These are phyloP conservation scores for Ceratocystis harringtonii DNA, from an alignment of 2,329 filamentous ascomycete species.

Conservation along the genomic window DNA sequence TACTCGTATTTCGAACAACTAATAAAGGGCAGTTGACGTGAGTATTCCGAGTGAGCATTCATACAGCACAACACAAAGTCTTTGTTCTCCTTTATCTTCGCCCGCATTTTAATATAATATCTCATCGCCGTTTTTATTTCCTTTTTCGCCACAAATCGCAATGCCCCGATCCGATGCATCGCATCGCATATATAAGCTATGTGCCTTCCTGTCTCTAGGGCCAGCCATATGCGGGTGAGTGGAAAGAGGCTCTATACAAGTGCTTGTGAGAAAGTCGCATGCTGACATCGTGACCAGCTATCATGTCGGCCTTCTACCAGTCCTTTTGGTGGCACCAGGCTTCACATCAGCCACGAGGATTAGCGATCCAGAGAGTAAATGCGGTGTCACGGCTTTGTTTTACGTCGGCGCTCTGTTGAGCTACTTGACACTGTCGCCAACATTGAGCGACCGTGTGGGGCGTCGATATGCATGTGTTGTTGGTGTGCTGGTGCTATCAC, in stretches of 20 bases:
- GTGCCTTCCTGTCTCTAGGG: conserved; percentile 34
- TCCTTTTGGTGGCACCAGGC: conserved; percentile 40
- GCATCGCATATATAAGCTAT: conserved; percentile 27
- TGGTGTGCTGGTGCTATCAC: conserved; percentile 32
- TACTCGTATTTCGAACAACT: neutral
- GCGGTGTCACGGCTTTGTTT: conserved; percentile 26
- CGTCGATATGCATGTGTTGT: conserved; percentile 35
- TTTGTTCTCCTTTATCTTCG: too few relatives aligned
- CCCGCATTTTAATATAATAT: neutral
- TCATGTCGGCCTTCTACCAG: conserved; percentile 42
- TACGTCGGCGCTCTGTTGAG: conserved; percentile 41
- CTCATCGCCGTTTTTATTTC: neutral
- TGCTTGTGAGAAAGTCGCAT: neutral
- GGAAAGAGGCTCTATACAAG: neutral
- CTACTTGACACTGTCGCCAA: conserved; percentile 40
- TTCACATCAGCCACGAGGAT: conserved; percentile 24
- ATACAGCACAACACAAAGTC: neutral
- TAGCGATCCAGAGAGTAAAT: conserved; percentile 27
- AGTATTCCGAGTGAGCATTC: too few relatives aligned
- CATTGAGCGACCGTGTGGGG: conserved; percentile 35
- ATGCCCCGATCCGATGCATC: conserved; percentile 2
- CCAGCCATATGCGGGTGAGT: conserved; percentile 38
- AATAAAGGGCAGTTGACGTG: neutral
- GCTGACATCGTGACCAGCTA: conserved; percentile 25
- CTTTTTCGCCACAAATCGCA: neutral